Conservation (phyloP, 1,139 yeast genomes). For the Blastobotrys aristatus region DNA sequence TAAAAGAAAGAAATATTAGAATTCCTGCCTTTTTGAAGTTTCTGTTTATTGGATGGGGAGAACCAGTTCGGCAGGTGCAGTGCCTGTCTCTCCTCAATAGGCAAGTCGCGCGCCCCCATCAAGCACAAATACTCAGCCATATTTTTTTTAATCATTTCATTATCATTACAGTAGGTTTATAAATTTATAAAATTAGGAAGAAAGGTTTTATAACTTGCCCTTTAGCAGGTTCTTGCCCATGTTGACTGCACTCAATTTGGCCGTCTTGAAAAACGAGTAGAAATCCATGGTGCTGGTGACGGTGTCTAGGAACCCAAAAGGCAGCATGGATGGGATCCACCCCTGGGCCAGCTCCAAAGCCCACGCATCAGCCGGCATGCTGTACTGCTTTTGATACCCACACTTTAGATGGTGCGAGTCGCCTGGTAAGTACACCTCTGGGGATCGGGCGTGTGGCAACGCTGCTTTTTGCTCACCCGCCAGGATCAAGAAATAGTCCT, state of each 20-base stretch:
- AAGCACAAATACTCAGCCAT: too few relatives aligned
- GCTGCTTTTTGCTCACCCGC: constrained; percentile 76
- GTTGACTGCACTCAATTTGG: constrained; percentile 66
- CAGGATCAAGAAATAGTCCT: constrained; percentile 90
- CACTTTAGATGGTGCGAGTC: constrained; percentile 71
- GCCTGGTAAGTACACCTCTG: constrained; percentile 65
- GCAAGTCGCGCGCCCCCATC: too few relatives aligned
- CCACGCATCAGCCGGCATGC: constrained; percentile 66
- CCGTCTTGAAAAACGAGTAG: constrained; percentile 61
- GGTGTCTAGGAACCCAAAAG: constrained; percentile 85
- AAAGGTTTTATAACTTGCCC: constrained; percentile 53
- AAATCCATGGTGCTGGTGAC: constrained; percentile 77
- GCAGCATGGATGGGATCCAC: constrained; percentile 97
- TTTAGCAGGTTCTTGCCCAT: constrained; percentile 63
- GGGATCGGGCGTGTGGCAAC: constrained; percentile 50
- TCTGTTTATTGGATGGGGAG: too few relatives aligned
- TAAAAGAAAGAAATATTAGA: too few relatives aligned
- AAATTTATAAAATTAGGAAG: too few relatives aligned
- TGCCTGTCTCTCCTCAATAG: too few relatives aligned
- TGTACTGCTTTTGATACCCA: constrained; percentile 76
- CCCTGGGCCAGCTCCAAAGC: constrained; percentile 98
- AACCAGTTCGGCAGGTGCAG: too few relatives aligned
- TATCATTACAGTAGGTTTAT: too few relatives aligned
- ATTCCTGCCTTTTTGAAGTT: too few relatives aligned
- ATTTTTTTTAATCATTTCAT: too few relatives aligned